Conservation (phyloP, 2,329 filamentous ascomycete genomes). For the Colletotrichum tofieldiae region DNA sequence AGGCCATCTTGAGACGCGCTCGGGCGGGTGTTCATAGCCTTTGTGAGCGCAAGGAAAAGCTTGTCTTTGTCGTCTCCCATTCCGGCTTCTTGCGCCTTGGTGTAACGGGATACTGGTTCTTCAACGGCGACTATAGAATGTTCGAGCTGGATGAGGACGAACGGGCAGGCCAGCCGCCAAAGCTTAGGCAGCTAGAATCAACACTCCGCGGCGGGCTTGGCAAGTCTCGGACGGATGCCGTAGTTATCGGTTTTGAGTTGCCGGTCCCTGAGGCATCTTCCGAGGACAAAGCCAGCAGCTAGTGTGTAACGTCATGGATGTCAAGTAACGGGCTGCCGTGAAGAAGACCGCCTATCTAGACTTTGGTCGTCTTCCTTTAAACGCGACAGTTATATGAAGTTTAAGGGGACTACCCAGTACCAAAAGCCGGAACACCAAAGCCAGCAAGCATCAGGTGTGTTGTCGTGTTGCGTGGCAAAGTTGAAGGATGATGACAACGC, state of each 20-base stretch:
- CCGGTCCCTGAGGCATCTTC: constrained; percentile 46
- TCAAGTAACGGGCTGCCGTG: neutral
- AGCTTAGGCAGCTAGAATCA: constrained; percentile 62
- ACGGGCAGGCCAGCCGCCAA: constrained; percentile 48
- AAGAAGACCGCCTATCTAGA: neutral
- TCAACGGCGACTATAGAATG: constrained; percentile 76
- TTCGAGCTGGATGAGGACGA: constrained; percentile 66
- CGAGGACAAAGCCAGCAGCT: neutral
- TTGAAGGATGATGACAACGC: neutral
- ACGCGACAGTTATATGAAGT: neutral
- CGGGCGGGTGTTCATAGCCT: constrained; percentile 66
- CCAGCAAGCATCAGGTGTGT: too few relatives aligned
- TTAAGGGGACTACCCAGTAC: neutral
- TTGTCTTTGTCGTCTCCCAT: constrained; percentile 77
- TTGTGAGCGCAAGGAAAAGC: constrained; percentile 69
- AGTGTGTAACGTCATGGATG: neutral
- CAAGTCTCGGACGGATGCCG: constrained; percentile 52
- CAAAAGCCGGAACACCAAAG: too few relatives aligned
- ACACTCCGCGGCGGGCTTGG: constrained; percentile 56
- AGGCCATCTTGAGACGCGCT: constrained; percentile 70
- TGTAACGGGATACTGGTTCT: constrained; percentile 69
- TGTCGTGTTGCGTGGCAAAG: too few relatives aligned
- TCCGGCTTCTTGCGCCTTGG: constrained; percentile 74
- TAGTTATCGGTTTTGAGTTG: constrained; percentile 57
- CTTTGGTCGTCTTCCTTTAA: neutral